Evolutionary conservation across 805 yeast species (phyloP), one percentile per base, ranked within the genome.

Genomic region (Priceomyces fermenticarens): DNA sequence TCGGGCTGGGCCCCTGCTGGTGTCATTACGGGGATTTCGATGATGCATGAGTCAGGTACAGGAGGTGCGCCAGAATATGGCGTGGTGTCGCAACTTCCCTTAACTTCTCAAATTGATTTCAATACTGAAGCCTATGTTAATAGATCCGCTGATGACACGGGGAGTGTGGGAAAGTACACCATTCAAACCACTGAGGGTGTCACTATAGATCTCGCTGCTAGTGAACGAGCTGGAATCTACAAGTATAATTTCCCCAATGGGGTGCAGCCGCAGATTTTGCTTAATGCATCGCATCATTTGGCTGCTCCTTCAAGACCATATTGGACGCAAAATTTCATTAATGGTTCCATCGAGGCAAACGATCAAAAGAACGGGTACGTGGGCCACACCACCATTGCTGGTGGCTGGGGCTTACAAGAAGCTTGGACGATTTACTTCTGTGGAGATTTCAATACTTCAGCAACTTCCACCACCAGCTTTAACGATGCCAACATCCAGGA

Each of bases 31-130:
- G 69, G 64, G 6, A 48, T 65, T 29, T 60, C 67, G 1, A 56
- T 63, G 64, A 55, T 65, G 62, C 72, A 65, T 45, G 69, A 62
- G 36, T 53, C 60, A 3, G 72, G 72, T 3, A 63, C 67, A 3
- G 72, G 70, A n/a, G 69, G 69, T 3, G 58, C 68, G 4, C 68
- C 70, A 1, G 55, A 60, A 30, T 63, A 63, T 37, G 67, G 69
- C 10, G 58, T 61, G 8, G 63, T 60, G 10, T 47, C 64, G 2
- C 67, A 61, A 40, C 40, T 63, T 13, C 65, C 67, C 3, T 49
- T 52, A 15, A 30, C 49, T 6, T 56, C 54, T 10, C 40, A 41
- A 1, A 39, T 51, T 30, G 51, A 54, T 39, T 35, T 37, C 15
- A 23, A 45, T 2, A 25, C 12, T 1, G 52, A 48, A 29, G 43